Base-by-base conservation (phyloP, 495 filamentous ascomycete species). In the Staphylotrichum tortipilum region DNA sequence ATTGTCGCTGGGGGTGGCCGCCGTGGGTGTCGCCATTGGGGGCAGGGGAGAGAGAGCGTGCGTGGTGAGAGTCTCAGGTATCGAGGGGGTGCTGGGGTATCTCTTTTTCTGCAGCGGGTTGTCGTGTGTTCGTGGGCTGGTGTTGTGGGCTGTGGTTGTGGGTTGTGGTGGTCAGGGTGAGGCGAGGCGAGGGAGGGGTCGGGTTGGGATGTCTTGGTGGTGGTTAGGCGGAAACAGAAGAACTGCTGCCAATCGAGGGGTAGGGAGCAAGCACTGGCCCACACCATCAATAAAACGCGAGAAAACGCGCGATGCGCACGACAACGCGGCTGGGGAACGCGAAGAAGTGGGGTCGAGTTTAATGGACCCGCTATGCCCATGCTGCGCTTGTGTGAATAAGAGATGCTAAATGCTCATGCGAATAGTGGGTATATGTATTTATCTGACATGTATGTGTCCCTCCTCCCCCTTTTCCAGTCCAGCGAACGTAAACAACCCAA, bases 1-100 rank as follows among this genome's bases (percentile, higher is more conserved):
- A 52, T 63, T 60, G 53, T 74, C 69, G 63, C 72, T 74, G 54
- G 70, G 64, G 24, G n/a, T n/a, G n/a, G 65, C 57, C 50, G 62
- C 67, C 62, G 64, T 63, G 55, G 55, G 60, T 50, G 55, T 63
- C 46, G 57, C 59, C 61, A 61, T 68, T 45, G 53, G 59, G 29
- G 21, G 8, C 3, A n/a, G 21, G 10, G 26, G 26, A 28, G 26
- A 7, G 15, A 3, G 14, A 29, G 29, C 23, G 33, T 18, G 22
- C n/a, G 22, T 37, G 18, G 33, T 23, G 44, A 28, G 46, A 39
- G 29, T 24, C 49, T 55, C 9, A 51, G 26, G 15, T 35, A 36
- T 36, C 50, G 28, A 48, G 34, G 22, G 42, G 49, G 26, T 28
- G 26, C 4, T 28, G n/a, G n/a, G n/a, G n/a, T n/a, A n/a, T n/a